These are phyloP conservation scores for Fusarium zealandicum DNA, from an alignment of 2,329 filamentous ascomycete genomes.

Conservation along the genomic window DNA sequence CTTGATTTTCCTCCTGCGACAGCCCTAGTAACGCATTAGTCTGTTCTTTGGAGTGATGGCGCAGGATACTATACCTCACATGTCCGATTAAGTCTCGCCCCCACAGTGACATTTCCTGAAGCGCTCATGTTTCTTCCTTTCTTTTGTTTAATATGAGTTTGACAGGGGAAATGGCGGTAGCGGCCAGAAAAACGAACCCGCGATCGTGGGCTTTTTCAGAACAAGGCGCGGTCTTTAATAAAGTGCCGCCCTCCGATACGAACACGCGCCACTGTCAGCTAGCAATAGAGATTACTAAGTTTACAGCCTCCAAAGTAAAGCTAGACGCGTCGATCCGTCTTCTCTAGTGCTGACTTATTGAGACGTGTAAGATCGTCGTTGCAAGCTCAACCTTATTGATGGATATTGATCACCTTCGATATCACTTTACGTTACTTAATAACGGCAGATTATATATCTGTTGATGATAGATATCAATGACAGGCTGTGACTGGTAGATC, in stretches of 20 bases:
- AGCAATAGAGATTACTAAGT: conserved; percentile 4
- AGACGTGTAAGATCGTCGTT: background rate
- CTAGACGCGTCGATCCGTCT: background rate
- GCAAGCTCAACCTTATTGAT: too few species aligned
- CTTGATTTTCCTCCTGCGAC: conserved; percentile 12
- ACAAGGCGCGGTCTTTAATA: conserved; percentile 11
- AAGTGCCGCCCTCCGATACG: conserved; percentile 9
- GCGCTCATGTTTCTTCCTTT: background rate
- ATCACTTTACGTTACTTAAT: too few species aligned
- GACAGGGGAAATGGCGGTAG: conserved; percentile 1
- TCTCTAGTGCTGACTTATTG: conserved; percentile 1
- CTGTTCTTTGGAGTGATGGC: background rate
- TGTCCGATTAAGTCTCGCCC: conserved; percentile 5
- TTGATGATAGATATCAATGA: too few species aligned
- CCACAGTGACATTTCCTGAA: background rate
- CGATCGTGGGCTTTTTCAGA: conserved; percentile 7
- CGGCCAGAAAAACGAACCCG: conserved; percentile 1
- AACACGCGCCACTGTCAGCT: background rate
- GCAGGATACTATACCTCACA: conserved; percentile 1
- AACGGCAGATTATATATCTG: too few species aligned
- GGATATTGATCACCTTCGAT: too few species aligned
- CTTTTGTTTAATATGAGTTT: too few species aligned
- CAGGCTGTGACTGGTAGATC: too few species aligned
- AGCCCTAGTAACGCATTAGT: conserved; percentile 9
- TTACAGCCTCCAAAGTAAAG: background rate